Conservation (phyloP, 768 basidiomycete species). For the Boletus coccyginus region DNA sequence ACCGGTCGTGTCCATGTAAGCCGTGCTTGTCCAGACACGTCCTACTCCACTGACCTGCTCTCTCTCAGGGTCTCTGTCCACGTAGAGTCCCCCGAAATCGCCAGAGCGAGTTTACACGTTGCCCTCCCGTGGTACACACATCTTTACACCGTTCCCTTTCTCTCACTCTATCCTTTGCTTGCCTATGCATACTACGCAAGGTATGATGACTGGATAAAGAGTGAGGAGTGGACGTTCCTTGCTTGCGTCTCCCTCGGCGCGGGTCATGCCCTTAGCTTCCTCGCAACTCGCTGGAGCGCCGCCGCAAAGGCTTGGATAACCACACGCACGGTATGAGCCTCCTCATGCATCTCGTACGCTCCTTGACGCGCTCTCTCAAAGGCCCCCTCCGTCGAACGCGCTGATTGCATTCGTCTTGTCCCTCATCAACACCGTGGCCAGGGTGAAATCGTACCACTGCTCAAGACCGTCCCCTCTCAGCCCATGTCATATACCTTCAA, state of each 20-base stretch:
- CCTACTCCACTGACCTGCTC: conserved; percentile 7
- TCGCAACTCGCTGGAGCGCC: conserved; percentile 88
- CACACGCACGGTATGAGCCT: conserved; percentile 57
- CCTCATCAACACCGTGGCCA: conserved; percentile 80
- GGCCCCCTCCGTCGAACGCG: conserved; percentile 67
- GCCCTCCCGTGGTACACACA: conserved; percentile 67
- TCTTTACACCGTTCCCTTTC: conserved; percentile 73
- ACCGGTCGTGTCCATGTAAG: too few relatives aligned
- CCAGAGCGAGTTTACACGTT: conserved; percentile 62
- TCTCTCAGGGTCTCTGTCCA: conserved; percentile 40
- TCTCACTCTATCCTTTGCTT: conserved; percentile 77
- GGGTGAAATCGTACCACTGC: conserved; percentile 82
- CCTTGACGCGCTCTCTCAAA: conserved; percentile 15
- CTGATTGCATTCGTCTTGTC: conserved; percentile 78
- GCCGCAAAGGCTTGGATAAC: conserved; percentile 78
- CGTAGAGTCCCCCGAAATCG: conserved; percentile 67
- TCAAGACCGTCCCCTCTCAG: conserved; percentile 58
- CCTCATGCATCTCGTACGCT: not conserved
- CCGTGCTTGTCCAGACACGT: not conserved
- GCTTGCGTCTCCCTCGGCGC: conserved; percentile 82
- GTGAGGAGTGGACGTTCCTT: conserved; percentile 98
- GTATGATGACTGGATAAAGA: conserved; percentile 88
- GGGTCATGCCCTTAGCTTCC: conserved; percentile 88
- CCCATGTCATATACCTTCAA: conserved; percentile 76
- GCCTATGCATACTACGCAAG: conserved; percentile 90